phyloP scores from a whole-genome alignment of 2,329 filamentous ascomycete species.

The Emericellopsis atlantica region DNA sequence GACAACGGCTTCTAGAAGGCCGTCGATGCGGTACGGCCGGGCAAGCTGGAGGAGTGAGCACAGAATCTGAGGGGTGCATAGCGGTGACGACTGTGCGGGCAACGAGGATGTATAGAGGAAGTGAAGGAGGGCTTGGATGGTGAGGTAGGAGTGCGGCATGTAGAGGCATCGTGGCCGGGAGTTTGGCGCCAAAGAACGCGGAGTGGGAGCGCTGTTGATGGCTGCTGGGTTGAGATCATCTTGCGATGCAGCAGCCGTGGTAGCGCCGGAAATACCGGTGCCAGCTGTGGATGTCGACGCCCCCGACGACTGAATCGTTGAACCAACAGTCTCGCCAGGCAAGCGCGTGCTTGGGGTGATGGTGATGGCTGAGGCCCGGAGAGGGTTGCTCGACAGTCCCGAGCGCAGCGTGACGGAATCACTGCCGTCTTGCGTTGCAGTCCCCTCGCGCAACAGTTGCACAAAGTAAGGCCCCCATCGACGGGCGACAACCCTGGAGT shows the following conservation, averaged over 20 bases:
- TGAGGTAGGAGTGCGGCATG: slow-evolving; percentile 82
- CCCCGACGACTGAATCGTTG: slow-evolving; percentile 26
- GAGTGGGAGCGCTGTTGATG: slow-evolving; percentile 44
- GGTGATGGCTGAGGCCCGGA: slow-evolving; percentile 72
- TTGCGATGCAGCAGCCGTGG: slow-evolving; percentile 8
- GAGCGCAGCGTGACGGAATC: slow-evolving; percentile 68
- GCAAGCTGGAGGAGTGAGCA: slow-evolving; percentile 91
- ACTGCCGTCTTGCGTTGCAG: slow-evolving; percentile 56
- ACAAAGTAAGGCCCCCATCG: slow-evolving; percentile 96
- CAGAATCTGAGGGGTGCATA: slow-evolving; percentile 89
- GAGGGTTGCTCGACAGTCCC: slow-evolving; percentile 38
- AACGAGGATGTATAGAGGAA: slow-evolving; percentile 89
- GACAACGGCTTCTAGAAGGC: slow-evolving; percentile 82
- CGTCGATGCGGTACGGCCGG: slow-evolving; percentile 85
- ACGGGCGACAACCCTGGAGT: slow-evolving; percentile 75
- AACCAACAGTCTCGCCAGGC: slow-evolving; percentile 22
- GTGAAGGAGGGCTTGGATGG: slow-evolving; percentile 79
- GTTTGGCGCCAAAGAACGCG: slow-evolving; percentile 41
- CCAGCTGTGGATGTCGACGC: slow-evolving; percentile 30
- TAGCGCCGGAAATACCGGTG: slow-evolving; percentile 20
- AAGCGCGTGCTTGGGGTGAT: slow-evolving; percentile 59
- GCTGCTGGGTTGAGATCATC: slow-evolving; percentile 27
- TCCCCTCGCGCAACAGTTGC: slow-evolving; percentile 73
- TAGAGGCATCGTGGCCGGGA: slow-evolving; percentile 78
- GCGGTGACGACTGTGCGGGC: slow-evolving; percentile 58